phyloP scores from a whole-genome alignment of 768 basidiomycete genomes.

The Mycena epipterygia region DNA sequence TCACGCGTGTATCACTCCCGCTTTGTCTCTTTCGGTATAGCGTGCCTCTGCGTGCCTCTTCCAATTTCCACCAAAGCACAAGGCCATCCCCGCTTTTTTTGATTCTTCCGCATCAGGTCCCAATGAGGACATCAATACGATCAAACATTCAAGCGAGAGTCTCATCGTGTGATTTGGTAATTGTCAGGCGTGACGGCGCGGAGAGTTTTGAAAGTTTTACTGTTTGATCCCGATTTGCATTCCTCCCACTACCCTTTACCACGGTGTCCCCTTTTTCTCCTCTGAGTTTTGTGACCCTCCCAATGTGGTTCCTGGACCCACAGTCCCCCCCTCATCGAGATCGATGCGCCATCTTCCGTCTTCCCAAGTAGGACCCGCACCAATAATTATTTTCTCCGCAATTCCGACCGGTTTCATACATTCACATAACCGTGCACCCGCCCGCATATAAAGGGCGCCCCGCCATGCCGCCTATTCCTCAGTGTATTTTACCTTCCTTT shows the following conservation, averaged over 20 bases:
- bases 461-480: constrained; percentile 33
- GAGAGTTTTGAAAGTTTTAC: too few relatives aligned
- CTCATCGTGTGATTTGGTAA: too few relatives aligned
- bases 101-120: too few relatives aligned
- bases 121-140: too few relatives aligned
- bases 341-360: neutral
- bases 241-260: constrained; percentile 1
- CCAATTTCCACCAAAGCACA: too few relatives aligned
- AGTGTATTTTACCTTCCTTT: constrained; percentile 41
- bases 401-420: constrained; percentile 32
- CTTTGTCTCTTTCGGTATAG: too few relatives aligned
- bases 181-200: too few relatives aligned
- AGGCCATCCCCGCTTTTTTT: too few relatives aligned
- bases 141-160: too few relatives aligned
- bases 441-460: constrained; percentile 30
- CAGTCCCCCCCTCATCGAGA: neutral
- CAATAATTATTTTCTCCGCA: neutral
- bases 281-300: constrained; percentile 7
- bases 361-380: constrained; percentile 6
- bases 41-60: too few relatives aligned
- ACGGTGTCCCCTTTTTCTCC: constrained; percentile 9
- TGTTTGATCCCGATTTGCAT: constrained; percentile 24
- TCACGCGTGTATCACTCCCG: too few relatives aligned
- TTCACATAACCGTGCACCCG: constrained; percentile 30
- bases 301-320: constrained; percentile 35